These are phyloP conservation scores for Gautieria morchelliformis DNA, from an alignment of 768 basidiomycete genomes.

Conservation along the genomic window DNA sequence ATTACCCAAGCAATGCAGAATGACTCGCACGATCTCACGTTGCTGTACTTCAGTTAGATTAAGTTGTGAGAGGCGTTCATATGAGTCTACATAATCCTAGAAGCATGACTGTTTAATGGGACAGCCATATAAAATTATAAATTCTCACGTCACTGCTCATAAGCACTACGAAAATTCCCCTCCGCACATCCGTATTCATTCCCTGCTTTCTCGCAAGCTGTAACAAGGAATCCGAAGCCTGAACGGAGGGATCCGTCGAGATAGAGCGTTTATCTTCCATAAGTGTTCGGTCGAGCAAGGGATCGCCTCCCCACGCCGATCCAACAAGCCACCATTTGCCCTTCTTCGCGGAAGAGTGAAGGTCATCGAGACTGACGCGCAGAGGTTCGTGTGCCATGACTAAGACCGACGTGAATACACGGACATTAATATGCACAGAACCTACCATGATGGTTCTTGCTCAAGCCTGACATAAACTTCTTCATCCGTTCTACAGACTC, in stretches of 20 bases:
- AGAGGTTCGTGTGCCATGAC: conserved; percentile 80
- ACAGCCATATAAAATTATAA: background rate
- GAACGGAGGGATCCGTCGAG: conserved; percentile 23
- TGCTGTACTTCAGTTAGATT: conserved; percentile 84
- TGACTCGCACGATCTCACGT: conserved; percentile 87
- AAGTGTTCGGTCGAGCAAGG: conserved; percentile 56
- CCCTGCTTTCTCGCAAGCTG: conserved; percentile 90
- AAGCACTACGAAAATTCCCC: conserved; percentile 84
- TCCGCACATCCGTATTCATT: conserved; percentile 95
- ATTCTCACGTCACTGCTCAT: conserved; percentile 87
- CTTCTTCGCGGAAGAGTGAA: conserved; percentile 71
- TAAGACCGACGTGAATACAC: conserved; percentile 21
- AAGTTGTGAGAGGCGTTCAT: conserved; percentile 77
- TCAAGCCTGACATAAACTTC: conserved; percentile 69
- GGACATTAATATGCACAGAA: background rate
- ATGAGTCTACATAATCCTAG: conserved; percentile 95
- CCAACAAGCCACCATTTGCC: conserved; percentile 99
- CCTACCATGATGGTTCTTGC: conserved; percentile 69
- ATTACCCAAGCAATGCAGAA: conserved; percentile 87
- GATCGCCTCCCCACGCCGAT: conserved; percentile 91
- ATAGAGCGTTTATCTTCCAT: conserved; percentile 16
- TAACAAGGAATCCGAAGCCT: conserved; percentile 32
- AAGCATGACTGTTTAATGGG: background rate
- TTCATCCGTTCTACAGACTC: conserved; percentile 82
- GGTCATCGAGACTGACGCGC: conserved; percentile 75